Percentiles rank a stretch among this genome's conserved stretches.
Evolutionary conservation across 2,329 filamentous ascomycete species (phyloP).

Genomic region (Corynespora cassiicola): DNA sequence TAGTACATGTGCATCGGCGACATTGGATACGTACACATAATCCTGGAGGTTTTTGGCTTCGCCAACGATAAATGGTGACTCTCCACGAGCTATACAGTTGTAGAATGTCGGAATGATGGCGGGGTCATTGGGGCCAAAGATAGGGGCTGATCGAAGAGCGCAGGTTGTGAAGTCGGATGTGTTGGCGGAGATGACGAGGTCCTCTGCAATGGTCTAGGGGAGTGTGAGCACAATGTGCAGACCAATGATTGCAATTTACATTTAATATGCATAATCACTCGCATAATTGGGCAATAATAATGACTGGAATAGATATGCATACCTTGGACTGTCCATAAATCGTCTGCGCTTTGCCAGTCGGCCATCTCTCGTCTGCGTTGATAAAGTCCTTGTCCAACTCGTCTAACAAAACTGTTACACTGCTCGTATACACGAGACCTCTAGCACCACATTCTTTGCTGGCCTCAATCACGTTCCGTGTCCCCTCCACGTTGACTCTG

Average conservation of each 20-base stretch:
- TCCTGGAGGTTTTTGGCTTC: constrained; percentile 74
- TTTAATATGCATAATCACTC: constrained; percentile 2
- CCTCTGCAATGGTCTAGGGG: constrained; percentile 75
- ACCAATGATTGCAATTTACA: background rate
- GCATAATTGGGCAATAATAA: constrained; percentile 1
- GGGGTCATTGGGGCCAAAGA: constrained; percentile 89
- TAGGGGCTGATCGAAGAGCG: constrained; percentile 83
- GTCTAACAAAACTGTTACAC: constrained; percentile 85
- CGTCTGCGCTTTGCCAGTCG: constrained; percentile 72
- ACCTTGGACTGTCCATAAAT: constrained; percentile 94
- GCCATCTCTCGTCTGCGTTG: constrained; percentile 86
- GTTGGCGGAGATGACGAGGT: constrained; percentile 79
- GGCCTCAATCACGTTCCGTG: constrained; percentile 76
- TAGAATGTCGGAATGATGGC: constrained; percentile 77
- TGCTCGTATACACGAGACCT: constrained; percentile 89
- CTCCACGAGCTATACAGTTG: constrained; percentile 70
- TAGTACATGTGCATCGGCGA: constrained; percentile 81
- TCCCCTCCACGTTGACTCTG: constrained; percentile 89
- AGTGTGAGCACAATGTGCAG: constrained; percentile 17
- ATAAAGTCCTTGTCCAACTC: constrained; percentile 74
- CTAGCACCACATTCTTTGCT: constrained; percentile 74
- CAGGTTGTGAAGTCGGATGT: constrained; percentile 72
- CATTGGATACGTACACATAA: constrained; percentile 73
- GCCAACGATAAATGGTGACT: constrained; percentile 82
- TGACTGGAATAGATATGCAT: too few relatives aligned